Base-by-base conservation (phyloP, 2,329 filamentous ascomycete genomes). In the Fusarium sororula region DNA sequence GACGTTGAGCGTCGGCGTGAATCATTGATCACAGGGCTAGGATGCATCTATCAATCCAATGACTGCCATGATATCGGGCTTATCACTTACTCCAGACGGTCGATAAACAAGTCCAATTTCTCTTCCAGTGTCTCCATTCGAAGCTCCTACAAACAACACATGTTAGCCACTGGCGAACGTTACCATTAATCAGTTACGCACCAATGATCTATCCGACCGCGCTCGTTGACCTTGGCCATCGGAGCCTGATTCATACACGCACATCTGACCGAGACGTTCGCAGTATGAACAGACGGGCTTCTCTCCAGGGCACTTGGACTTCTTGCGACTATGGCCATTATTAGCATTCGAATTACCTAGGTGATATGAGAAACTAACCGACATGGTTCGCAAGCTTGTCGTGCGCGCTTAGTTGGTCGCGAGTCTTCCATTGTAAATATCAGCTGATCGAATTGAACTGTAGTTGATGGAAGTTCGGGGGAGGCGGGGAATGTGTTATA, bases 11-110 rank as follows among this genome's bases (percentile, higher is more conserved):
- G 32, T 0, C 22, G 42, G 6, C 17, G 42, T 30, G 32, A 51
- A 2, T 38, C 42, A 30, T 47, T 22, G 6, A 59, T 30, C 3
- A 51, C 42, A 0, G 56, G 56, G 8, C 55, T 58, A 0, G 0
- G 7, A 9, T 15, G 3, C 3, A 17, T 12, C 4, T 22, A 9
- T 53, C 8, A 35, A 3, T 13, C 3, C 3, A 3, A 9, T 37
- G 1, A 3, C 3, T 4, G 1, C 1, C 9, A 22, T 26, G 5
- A 26, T 12, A 7, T 17, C 1, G 0, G 7, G 7, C 8, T 20
- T 10, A 7, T 54, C 3, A 38, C 56, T 14, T 38, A 59, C 56
- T 51, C 32, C 0, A 59, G 24, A 1, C 56, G 42, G 0, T 59
- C 42, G 4, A 59, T 59, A 6, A 59, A 50, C 6, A 38, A 1